Percentiles rank a stretch among this genome's conserved stretches.
These are phyloP conservation scores for Quercus aquifolioides DNA, from an alignment of 306 rosid genomes.

Conservation along the genomic window DNA sequence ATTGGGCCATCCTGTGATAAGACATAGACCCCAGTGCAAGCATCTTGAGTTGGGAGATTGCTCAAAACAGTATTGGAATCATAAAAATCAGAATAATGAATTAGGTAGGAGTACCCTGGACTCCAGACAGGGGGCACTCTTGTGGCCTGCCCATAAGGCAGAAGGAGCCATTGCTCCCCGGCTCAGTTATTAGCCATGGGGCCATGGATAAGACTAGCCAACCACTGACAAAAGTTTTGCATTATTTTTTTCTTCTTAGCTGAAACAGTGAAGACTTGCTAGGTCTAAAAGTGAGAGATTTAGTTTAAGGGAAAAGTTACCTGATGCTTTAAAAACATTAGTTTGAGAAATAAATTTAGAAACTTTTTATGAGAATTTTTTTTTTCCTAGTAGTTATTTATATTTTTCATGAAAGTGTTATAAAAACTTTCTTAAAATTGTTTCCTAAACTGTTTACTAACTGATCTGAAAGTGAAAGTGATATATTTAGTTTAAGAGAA, in stretches of 20 bases:
- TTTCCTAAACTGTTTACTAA: no score
- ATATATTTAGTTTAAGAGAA: no score
- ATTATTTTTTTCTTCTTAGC: background rate
- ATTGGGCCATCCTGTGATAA: background rate
- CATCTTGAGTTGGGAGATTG: background rate
- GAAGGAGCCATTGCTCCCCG: background rate
- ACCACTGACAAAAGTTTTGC: background rate
- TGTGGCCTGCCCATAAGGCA: conserved; percentile 31
- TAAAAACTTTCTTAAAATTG: fast-evolving
- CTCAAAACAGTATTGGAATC: background rate
- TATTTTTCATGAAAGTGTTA: no score
- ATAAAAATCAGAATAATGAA: background rate
- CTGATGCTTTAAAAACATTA: no score
- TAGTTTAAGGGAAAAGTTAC: background rate
- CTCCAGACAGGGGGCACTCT: conserved; percentile 29
- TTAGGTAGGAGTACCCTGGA: conserved; percentile 19
- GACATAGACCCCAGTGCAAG: conserved; percentile 2
- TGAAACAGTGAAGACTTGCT: background rate
- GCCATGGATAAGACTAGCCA: background rate
- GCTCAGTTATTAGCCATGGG: conserved; percentile 22
- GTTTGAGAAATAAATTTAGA: no score
- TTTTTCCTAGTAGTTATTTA: no score
- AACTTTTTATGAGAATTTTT: no score
- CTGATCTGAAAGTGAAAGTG: no score
- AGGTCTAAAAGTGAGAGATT: background rate